These are phyloP conservation scores for Jamesozyma rosinii DNA, from an alignment of 805 yeast genomes.

Conservation along the genomic window DNA sequence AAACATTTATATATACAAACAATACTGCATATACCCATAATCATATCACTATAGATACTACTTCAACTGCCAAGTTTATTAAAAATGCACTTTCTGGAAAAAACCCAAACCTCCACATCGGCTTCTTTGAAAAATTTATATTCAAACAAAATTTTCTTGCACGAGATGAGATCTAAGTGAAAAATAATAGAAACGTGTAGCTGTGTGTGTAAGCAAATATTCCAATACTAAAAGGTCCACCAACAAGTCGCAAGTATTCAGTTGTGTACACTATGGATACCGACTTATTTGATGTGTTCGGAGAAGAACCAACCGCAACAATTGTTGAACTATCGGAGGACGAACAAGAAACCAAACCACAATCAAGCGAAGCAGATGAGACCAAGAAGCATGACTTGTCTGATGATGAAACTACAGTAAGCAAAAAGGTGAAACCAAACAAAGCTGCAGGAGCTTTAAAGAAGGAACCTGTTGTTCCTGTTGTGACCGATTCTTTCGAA, in stretches of 20 bases:
- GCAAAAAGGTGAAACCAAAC: slow-evolving; percentile 9
- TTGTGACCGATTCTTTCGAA: slow-evolving; percentile 79
- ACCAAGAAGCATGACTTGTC: slow-evolving; percentile 15
- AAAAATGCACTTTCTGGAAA: no score
- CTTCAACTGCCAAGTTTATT: no score
- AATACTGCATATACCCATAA: no score
- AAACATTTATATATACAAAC: no score
- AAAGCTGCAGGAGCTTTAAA: slow-evolving; percentile 31
- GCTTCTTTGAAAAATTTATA: not conserved
- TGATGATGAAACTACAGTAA: slow-evolving; percentile 9
- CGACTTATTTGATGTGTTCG: slow-evolving; percentile 30
- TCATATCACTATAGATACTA: no score
- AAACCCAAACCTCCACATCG: slow-evolving; percentile 3
- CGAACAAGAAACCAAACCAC: slow-evolving; percentile 5
- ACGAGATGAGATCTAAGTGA: not conserved
- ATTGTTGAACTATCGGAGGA: slow-evolving; percentile 11
- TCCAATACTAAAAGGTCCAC: no score
- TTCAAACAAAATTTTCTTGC: not conserved
- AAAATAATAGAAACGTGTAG: no score
- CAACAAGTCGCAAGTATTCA: no score
- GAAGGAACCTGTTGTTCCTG: slow-evolving; percentile 48
- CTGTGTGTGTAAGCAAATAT: no score
- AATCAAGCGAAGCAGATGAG: slow-evolving; percentile 1
- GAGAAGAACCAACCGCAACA: slow-evolving; percentile 20
- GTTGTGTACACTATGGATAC: slow-evolving; percentile 5